Evolutionary conservation across 371 early-diverging fungal genomes (phyloP).

Genomic region (Globomyces sp.): DNA sequence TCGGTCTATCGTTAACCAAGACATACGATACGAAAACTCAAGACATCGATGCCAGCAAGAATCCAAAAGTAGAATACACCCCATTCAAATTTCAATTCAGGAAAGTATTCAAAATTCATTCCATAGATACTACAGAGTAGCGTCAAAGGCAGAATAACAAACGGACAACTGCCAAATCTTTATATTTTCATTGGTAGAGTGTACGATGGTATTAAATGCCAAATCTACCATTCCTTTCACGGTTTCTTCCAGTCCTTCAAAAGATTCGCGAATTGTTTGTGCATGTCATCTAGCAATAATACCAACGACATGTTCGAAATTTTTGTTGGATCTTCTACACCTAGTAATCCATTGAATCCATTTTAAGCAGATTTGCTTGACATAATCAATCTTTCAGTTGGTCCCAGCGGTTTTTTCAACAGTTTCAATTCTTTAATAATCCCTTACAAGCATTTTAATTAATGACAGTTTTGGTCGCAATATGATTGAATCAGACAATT

Average conservation of each 20-base stretch:
- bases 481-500: conserved; percentile 22
- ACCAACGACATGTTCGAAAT: conserved; percentile 24
- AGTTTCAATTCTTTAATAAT: conserved; percentile 30
- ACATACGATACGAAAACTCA: conserved; percentile 15
- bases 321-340: neutral
- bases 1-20: conserved; percentile 13
- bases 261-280: conserved; percentile 21
- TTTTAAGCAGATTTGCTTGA: conserved; percentile 15
- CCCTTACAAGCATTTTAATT: conserved; percentile 27
- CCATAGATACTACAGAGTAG: conserved; percentile 50
- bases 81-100: conserved; percentile 21
- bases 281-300: conserved; percentile 30
- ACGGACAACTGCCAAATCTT: conserved; percentile 27
- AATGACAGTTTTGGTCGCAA: conserved; percentile 21
- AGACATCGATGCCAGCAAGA: conserved; percentile 2
- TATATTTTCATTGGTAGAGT: conserved; percentile 39
- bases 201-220: conserved; percentile 32
- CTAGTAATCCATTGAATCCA: neutral
- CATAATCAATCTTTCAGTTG: conserved; percentile 23
- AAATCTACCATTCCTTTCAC: conserved; percentile 27
- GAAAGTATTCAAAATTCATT: conserved; percentile 47
- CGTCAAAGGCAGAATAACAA: conserved; percentile 49
- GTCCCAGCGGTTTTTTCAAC: conserved; percentile 25
- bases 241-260: conserved; percentile 24
- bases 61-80: conserved; percentile 28